These are phyloP conservation scores for Penicillium goetzii DNA, from an alignment of 495 filamentous ascomycete genomes.

Conservation along the genomic window DNA sequence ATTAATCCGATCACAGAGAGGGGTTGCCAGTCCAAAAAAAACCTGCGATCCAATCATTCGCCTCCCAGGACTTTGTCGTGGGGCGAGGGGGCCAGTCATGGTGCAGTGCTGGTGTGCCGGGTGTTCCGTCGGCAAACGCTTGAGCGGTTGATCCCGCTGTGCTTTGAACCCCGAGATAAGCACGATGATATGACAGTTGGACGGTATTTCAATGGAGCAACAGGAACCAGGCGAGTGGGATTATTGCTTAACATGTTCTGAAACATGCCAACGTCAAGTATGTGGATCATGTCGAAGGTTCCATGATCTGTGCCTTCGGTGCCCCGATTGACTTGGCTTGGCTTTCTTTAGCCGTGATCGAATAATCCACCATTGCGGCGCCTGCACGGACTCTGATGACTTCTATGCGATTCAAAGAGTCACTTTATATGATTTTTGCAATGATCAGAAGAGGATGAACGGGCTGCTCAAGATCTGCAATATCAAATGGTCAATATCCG, in stretches of 20 bases:
- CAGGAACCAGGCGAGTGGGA: too few relatives aligned
- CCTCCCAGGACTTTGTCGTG: constrained; percentile 8
- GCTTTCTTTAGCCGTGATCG: constrained; percentile 11
- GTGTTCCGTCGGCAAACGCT: constrained; percentile 32
- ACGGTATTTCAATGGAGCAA: not conserved
- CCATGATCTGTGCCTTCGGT: not conserved
- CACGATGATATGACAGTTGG: not conserved
- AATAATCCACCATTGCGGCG: constrained; percentile 6
- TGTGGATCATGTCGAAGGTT: not conserved
- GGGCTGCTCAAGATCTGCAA: not conserved
- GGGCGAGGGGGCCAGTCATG: constrained; percentile 27
- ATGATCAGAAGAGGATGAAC: not conserved
- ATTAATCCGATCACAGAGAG: constrained; percentile 18
- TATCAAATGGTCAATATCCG: not conserved
- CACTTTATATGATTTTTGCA: not conserved
- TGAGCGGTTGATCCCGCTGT: constrained; percentile 12
- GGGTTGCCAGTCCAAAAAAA: constrained; percentile 6
- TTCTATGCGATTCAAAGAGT: not conserved
- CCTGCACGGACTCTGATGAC: not conserved
- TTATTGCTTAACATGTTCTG: not conserved
- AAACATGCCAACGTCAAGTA: not conserved
- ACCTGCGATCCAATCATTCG: not conserved
- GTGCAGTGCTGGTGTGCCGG: constrained; percentile 25
- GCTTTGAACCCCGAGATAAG: not conserved
- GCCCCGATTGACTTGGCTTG: constrained; percentile 21